phyloP scores from a whole-genome alignment of 306 rosid genomes.

The Parietaria judaica region DNA sequence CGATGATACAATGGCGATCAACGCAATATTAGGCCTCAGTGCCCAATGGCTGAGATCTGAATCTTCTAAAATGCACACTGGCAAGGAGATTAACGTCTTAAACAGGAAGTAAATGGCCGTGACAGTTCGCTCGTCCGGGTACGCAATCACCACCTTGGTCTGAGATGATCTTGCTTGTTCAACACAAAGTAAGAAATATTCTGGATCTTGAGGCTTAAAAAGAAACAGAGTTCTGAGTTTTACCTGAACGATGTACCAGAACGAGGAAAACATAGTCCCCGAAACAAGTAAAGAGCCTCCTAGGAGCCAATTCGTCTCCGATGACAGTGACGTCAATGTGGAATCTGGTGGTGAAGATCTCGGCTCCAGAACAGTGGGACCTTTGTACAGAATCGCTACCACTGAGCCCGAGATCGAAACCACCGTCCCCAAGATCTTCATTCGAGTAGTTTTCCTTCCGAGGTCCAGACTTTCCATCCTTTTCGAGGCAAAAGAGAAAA shows the following conservation, averaged over 20 bases:
- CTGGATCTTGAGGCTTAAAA: neutral
- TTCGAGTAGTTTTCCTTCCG: slow-evolving; percentile 28
- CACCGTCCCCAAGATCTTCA: slow-evolving; percentile 36
- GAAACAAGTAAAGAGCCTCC: slow-evolving; percentile 3
- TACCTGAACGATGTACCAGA: slow-evolving; percentile 4
- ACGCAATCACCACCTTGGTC: neutral
- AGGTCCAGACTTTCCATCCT: slow-evolving; percentile 40
- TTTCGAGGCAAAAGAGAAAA: neutral
- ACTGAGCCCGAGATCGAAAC: slow-evolving; percentile 40
- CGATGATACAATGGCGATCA: slow-evolving; percentile 14
- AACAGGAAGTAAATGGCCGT: neutral
- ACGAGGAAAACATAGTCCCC: neutral
- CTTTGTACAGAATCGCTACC: slow-evolving; percentile 34
- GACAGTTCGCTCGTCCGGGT: neutral
- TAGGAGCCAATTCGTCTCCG: neutral
- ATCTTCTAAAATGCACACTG: neutral
- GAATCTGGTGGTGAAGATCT: slow-evolving; percentile 7
- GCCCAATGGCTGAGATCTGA: slow-evolving; percentile 22
- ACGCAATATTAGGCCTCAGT: slow-evolving; percentile 11
- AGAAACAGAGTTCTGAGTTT: too few relatives aligned
- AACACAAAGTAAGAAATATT: too few relatives aligned
- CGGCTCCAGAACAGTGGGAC: slow-evolving; percentile 19
- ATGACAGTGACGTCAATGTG: neutral
- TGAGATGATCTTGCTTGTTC: neutral
- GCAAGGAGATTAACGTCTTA: too few relatives aligned